Evolutionary conservation across 225 moss, liverwort and hornwort species (phyloP), one percentile per base, ranked within the genome.

Genomic region (Straminergon stramineum): DNA sequence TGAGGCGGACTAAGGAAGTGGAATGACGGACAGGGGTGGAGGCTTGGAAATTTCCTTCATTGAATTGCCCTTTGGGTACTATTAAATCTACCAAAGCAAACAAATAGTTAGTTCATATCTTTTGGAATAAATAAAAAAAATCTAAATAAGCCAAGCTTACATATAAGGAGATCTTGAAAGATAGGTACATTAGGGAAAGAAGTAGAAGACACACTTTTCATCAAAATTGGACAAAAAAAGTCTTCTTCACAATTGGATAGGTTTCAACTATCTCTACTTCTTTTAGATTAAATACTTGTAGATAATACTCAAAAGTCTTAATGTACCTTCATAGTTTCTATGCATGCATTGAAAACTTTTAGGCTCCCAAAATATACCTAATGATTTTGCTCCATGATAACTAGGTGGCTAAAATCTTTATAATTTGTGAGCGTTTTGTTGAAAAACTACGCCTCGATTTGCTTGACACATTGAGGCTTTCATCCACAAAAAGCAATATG

Each of bases 341-440:
- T 1, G 4, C 2, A 1, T 23, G 69, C 21, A n/a, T n/a, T 7
- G 1, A 69, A 7, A 68, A 3, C 21, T 21, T 68, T n/a, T 22
- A 13, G 22, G n/a, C 22, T 69, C 4, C 22, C 7, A 21, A n/a
- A 68, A 22, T 68, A n/a, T 11, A 68, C 13, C 1, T n/a, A 6
- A n/a, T n/a, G 4, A n/a, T 68, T 68, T n/a, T 22, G 6, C 12
- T n/a, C 13, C 22, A 21, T 11, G 8, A 68, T 37, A 22, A 68
- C 11, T 2, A 21, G 1, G 6, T 0, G 5, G 4, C n/a, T n/a
- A 22, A 68, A 37, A n/a, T 68, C 68, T 13, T 68, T n/a, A 13
- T n/a, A n/a, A n/a, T 68, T 0, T 68, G 0, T 13, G 0, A 68
- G 6, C 3, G 0, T 37, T 22, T 0, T 7, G 6, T n/a, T 68